Evolutionary conservation across 805 yeast species (phyloP), one percentile per base, ranked within the genome.

Genomic region (Komagataella populi): DNA sequence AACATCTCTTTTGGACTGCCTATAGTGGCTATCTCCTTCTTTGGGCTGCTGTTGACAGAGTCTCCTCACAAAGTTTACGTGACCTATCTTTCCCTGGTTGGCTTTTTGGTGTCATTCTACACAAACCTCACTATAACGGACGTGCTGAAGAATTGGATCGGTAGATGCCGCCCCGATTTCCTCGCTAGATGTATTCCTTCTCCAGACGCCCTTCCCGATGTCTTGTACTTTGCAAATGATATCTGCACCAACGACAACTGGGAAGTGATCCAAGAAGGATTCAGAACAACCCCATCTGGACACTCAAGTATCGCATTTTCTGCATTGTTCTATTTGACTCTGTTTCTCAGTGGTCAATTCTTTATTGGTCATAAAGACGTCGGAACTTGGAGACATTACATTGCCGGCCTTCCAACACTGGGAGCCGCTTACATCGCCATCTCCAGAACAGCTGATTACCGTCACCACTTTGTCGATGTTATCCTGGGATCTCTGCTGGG

Each of bases 121-220:
- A 66, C 81, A 12, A 79, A 86, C 24, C 72, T 80, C 46, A 69
- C 83, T 24, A 60, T 84, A 50, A 87, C 96, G 3, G 87, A 87
- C 60, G 69, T 82, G 14, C 63, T 87, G 54, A 91, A 91, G 68
- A 81, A 84, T 61, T 80, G 86, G 80, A 78, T 91, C 51, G 97
- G 96, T 4, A 77, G 96, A 61, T 87, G 84, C 55, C 73, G 99
- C 54, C 99, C 99, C 0, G 99, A 91, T 66, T 87, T 90, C 62
- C 66, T 91, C 50, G 87, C 89, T 5, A 75, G 98, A 57, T 91
- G 98, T 64, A 62, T 73, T 18, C 96, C 96, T 3, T 69, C 67
- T 36, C 64, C 66, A 1, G 81, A 70, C 49, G 74, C 90, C 0
- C 83, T 89, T 1, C 57, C 68, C 17, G 70, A 78, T 57, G 68